Conservation (phyloP, 2,329 filamentous ascomycete species). For the Fusarium agapanthi region DNA sequence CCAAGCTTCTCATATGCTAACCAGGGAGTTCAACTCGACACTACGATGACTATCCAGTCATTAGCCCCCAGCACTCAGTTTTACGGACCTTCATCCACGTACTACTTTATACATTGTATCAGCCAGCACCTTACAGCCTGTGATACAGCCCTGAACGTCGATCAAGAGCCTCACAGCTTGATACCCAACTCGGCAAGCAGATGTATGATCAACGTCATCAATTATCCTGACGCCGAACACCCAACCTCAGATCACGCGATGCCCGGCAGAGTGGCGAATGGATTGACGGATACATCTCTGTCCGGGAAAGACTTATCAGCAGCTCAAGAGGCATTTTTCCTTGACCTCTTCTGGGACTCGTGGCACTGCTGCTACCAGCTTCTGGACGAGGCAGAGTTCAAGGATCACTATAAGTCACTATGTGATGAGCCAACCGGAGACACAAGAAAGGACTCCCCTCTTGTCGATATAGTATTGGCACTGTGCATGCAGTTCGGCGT, state of each 20-base stretch:
- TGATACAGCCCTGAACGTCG: rapidly evolving
- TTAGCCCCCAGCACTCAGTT: neutral
- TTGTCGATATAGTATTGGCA: neutral
- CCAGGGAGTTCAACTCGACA: neutral
- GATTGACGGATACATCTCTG: neutral
- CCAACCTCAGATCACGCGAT: rapidly evolving
- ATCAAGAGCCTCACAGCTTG: neutral
- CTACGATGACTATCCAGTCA: rapidly evolving
- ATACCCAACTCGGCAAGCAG: neutral
- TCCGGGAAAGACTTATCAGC: neutral
- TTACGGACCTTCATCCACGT: neutral
- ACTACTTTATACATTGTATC: neutral
- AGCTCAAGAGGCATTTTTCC: neutral
- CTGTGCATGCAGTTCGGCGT: neutral
- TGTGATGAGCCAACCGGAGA: rapidly evolving
- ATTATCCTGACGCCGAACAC: neutral
- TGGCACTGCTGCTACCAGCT: conserved; percentile 2
- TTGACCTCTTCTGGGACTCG: neutral
- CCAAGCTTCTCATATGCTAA: rapidly evolving
- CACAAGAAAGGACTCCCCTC: neutral
- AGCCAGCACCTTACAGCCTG: neutral
- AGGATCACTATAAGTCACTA: neutral
- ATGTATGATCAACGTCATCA: neutral
- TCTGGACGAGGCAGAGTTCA: neutral
- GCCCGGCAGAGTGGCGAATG: rapidly evolving